A percentile compares a stretch with the other conserved stretches of the same genome.
Conservation (phyloP, 495 filamentous ascomycete genomes). For the Neurospora intermedia region DNA sequence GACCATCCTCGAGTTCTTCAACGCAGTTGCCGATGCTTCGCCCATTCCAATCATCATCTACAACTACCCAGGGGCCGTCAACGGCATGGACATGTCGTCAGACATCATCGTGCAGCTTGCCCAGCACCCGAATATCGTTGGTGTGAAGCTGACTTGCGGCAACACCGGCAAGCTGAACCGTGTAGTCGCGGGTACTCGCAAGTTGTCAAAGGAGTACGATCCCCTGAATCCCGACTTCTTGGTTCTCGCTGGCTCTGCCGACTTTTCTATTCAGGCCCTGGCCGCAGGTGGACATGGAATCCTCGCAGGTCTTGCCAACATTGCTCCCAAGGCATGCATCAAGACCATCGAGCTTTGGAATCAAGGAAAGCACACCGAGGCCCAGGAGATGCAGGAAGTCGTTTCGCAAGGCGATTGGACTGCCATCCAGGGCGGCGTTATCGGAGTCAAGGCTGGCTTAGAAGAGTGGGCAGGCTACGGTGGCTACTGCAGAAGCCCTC, state of each 20-base stretch:
- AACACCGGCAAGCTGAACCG: constrained; percentile 88
- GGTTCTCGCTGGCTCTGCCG: constrained; percentile 78
- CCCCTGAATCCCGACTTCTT: constrained; percentile 49
- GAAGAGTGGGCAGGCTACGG: constrained; percentile 73
- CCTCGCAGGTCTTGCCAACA: constrained; percentile 75
- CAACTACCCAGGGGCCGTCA: constrained; percentile 79
- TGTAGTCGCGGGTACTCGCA: constrained; percentile 66
- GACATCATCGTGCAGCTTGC: constrained; percentile 67
- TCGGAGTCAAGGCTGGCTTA: constrained; percentile 74
- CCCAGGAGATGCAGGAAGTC: constrained; percentile 65
- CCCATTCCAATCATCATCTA: constrained; percentile 87
- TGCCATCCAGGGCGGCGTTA: constrained; percentile 74
- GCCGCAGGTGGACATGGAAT: constrained; percentile 77
- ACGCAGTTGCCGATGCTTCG: constrained; percentile 63
- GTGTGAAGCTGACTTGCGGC: constrained; percentile 86
- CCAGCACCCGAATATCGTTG: constrained; percentile 76
- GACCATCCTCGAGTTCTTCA: constrained; percentile 67
- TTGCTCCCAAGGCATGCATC: constrained; percentile 69
- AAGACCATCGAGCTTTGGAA: constrained; percentile 61
- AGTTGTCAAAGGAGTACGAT: constrained; percentile 60
- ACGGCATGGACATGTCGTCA: constrained; percentile 72
- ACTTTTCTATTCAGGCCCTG: constrained; percentile 80
- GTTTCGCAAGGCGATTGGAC: constrained; percentile 81
- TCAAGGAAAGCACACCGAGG: constrained; percentile 57
- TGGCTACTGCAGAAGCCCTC: constrained; percentile 62